phyloP scores from a whole-genome alignment of 2,329 filamentous ascomycete genomes.

The Colletotrichum chlorophyti region DNA sequence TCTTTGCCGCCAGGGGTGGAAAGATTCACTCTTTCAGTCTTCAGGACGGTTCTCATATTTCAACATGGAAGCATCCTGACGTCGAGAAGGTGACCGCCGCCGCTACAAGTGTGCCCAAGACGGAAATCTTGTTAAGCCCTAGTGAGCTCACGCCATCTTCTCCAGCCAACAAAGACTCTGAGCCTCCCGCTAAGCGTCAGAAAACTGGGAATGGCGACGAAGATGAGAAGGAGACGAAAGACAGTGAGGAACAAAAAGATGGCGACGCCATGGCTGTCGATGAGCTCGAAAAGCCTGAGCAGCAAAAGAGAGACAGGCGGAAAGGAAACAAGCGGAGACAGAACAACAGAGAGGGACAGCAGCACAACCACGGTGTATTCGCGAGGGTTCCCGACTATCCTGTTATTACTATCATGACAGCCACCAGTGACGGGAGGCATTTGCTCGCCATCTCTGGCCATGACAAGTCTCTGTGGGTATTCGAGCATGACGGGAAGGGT shows the following conservation, averaged over 20 bases:
- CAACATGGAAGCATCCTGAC: slow-evolving; percentile 65
- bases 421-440: slow-evolving; percentile 70
- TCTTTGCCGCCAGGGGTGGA: slow-evolving; percentile 78
- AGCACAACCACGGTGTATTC: slow-evolving; percentile 38
- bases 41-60: slow-evolving; percentile 62
- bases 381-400: slow-evolving; percentile 57
- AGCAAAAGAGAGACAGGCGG: slow-evolving; percentile 35
- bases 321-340: slow-evolving; percentile 31
- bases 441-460: slow-evolving; percentile 84
- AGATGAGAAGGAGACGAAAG: slow-evolving; percentile 41
- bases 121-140: slow-evolving; percentile 36
- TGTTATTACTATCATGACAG: slow-evolving; percentile 72
- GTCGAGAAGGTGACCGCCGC: slow-evolving; percentile 39
- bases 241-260: slow-evolving; percentile 32
- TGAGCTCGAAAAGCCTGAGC: slow-evolving; percentile 33
- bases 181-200: slow-evolving; percentile 50
- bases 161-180: slow-evolving; percentile 32
- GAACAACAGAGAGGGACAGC: slow-evolving; percentile 40
- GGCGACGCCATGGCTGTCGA: slow-evolving; percentile 29
- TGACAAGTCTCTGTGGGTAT: slow-evolving; percentile 89
- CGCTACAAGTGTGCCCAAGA: slow-evolving; percentile 33
- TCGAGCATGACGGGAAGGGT: slow-evolving; percentile 69
- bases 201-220: slow-evolving; percentile 43
- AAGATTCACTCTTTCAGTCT: slow-evolving; percentile 73
- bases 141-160: slow-evolving; percentile 18